Evolutionary conservation across 2,329 filamentous ascomycete genomes (phyloP), one percentile per base, ranked within the genome.

Genomic region (Aspergillus novoparasiticus): DNA sequence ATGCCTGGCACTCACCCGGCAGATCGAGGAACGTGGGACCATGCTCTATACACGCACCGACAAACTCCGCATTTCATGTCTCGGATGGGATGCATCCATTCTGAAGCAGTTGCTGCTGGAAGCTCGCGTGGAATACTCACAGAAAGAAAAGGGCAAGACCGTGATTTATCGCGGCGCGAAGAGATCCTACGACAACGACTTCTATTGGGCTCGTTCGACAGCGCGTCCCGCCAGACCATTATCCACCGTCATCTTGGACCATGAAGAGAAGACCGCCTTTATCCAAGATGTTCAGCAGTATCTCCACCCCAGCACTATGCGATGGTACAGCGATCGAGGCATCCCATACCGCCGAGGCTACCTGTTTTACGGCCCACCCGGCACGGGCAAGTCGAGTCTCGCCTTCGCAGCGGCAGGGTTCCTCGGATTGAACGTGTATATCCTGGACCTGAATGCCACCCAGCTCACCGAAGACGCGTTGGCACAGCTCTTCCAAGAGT

Each of bases 321-420:
- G 57, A 21, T 71, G 66, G 64, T 74, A 74, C 57, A 56, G 58
- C 32, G 61, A 66, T 36, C 66, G 69, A 6, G 70, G 92, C 0
- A 92, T 94, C 30, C 91, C 91, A 0, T 88, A 94, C 55, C 84
- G 92, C 0, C 80, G 92, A 41, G 92, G 92, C 0, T 94, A 94
- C 68, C 16, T 67, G 10, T 63, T 67, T 36, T 56, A 63, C 26
- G 58, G 65, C 8, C 63, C 58, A 1, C 65, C 65, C 1, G 63
- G 63, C 4, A 65, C 65, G 6, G 65, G 65, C 6, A 67, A 67
- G 50, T 65, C 63, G 5, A 67, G 63, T 57, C 59, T 67, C 6
- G 57, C 41, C 6, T 65, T 63, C 19, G 61, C 58, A 0, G 57
- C 57, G 16, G 59, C 83, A 93, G 88, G 88, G 0, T 82, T 88